Conservation (phyloP, 768 basidiomycete genomes). For the Mycena sanguinolenta region DNA sequence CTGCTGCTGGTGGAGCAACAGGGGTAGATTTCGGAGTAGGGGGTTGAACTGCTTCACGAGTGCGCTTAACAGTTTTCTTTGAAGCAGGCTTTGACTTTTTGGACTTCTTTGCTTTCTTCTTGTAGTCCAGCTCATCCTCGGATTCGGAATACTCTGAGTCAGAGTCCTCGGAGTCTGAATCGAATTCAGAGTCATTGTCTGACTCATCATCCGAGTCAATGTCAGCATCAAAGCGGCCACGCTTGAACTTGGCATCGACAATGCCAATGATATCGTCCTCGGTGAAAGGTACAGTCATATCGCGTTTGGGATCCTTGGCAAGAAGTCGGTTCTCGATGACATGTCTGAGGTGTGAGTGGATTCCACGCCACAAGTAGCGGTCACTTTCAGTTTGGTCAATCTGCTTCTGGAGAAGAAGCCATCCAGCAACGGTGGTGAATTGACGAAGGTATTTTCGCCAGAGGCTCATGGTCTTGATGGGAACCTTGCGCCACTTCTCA, state of each 20-base stretch:
- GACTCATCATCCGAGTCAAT: neutral
- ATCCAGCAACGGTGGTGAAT: conserved; percentile 14
- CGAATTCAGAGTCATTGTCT: neutral
- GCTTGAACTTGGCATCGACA: neutral
- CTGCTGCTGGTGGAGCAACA: neutral
- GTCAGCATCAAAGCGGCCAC: conserved; percentile 10
- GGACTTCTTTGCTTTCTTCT: neutral
- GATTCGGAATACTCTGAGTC: neutral
- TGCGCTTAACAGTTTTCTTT: neutral
- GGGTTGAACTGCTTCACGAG: neutral
- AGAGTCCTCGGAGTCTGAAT: neutral
- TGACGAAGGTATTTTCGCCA: conserved; percentile 5
- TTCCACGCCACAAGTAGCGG: conserved; percentile 16
- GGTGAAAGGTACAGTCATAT: conserved; percentile 1
- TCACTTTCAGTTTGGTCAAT: neutral
- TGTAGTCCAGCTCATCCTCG: neutral
- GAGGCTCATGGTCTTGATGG: conserved; percentile 2
- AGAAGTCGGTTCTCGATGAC: conserved; percentile 12
- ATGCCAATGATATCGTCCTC: neutral
- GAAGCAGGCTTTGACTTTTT: neutral
- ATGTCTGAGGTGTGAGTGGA: neutral
- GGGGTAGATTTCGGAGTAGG: neutral
- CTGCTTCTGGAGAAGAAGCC: neutral
- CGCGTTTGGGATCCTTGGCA: conserved; percentile 6
- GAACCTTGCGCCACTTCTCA: conserved; percentile 5